A percentile compares a stretch with the other conserved stretches of the same genome.
Evolutionary conservation across 352 stramenopile genomes (phyloP).

Genomic region (Phytophthora sp.): DNA sequence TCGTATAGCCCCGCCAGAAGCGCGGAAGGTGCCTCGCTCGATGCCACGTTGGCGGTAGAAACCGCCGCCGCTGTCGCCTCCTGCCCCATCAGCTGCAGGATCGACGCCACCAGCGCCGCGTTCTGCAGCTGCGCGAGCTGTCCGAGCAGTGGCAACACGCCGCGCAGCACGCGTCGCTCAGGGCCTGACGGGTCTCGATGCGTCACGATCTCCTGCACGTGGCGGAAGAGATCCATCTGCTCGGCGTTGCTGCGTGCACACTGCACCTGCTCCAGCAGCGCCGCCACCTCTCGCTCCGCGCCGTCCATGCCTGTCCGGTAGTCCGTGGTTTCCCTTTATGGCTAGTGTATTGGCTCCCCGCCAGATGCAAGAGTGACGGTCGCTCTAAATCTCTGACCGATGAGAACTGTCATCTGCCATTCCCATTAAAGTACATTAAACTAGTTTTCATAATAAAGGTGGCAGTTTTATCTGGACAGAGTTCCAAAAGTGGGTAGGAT

Average conservation of each 20-base stretch:
- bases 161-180: slow-evolving; percentile 47
- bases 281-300: slow-evolving; percentile 51
- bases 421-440: background rate
- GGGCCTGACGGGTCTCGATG: slow-evolving; percentile 59
- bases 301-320: slow-evolving; percentile 30
- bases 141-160: slow-evolving; percentile 48
- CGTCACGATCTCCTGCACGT: slow-evolving; percentile 66
- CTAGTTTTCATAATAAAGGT: background rate
- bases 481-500: slow-evolving; percentile 14
- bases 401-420: background rate
- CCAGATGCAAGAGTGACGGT: slow-evolving; percentile 11
- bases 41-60: background rate
- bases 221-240: slow-evolving; percentile 65
- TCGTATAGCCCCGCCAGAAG: slow-evolving; percentile 57
- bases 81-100: slow-evolving; percentile 60
- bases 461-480: slow-evolving; percentile 18
- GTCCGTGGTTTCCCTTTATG: slow-evolving; percentile 13
- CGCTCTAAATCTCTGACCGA: slow-evolving; percentile 7
- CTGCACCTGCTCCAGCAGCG: slow-evolving; percentile 62
- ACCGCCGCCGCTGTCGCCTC: slow-evolving; percentile 11
- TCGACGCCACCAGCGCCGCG: slow-evolving; percentile 55
- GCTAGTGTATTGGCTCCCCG: slow-evolving; percentile 12
- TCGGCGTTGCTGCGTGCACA: slow-evolving; percentile 47
- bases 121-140: slow-evolving; percentile 67
- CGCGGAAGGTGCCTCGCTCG: slow-evolving; percentile 25